Evolutionary conservation across 257 asterid genomes (phyloP).

Genomic region (Solanum sitiens): DNA sequence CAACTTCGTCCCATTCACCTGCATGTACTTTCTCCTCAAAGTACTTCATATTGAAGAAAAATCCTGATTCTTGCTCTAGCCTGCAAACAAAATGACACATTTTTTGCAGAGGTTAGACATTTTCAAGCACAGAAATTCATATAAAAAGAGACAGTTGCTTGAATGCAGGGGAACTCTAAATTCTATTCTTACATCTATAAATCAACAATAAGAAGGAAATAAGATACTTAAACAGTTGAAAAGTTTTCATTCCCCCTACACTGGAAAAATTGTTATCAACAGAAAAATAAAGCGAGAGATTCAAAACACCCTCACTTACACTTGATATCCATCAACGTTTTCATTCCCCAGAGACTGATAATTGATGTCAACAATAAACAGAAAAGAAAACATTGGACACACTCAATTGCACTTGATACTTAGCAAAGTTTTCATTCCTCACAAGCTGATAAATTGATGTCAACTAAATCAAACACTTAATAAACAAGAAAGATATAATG

Average conservation of each 20-base stretch:
- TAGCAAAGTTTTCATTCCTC: not conserved
- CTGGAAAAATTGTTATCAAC: not conserved
- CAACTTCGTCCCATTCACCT: constrained; percentile 98
- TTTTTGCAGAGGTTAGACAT: not conserved
- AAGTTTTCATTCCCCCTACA: not conserved
- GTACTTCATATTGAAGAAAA: constrained; percentile 91
- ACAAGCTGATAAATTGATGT: not conserved
- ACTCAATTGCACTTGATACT: not conserved
- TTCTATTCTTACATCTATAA: not conserved
- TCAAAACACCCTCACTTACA: not conserved
- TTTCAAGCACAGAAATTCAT: not conserved
- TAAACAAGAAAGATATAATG: not conserved
- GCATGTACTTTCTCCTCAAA: constrained; percentile 96
- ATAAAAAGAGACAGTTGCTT: not conserved
- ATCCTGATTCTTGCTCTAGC: constrained; percentile 96
- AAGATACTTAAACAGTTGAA: not conserved
- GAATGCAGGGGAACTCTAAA: not conserved
- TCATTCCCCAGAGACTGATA: not conserved
- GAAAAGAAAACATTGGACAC: not conserved
- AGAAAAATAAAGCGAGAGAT: not conserved
- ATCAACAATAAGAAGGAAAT: not conserved
- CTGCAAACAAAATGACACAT: constrained; percentile 21
- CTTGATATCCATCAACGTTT: not conserved
- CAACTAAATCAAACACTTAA: not conserved
- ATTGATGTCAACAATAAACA: not conserved